Evolutionary conservation across 2,329 filamentous ascomycete species (phyloP).

Genomic region (Aspergillus ruber): DNA sequence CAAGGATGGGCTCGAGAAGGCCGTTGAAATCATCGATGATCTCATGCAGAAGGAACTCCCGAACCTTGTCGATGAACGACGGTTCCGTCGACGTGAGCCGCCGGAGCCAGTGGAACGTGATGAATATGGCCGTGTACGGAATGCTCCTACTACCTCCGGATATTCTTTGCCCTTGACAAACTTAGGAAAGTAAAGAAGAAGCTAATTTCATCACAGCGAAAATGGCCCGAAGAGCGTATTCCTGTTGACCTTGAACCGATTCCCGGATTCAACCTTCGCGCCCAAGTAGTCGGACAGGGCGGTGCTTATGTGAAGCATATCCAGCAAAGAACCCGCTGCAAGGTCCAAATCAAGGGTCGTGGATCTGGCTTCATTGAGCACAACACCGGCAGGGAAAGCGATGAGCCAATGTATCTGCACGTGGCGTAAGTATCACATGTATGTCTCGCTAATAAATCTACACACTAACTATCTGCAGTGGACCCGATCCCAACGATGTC

Average conservation of each 20-base stretch:
- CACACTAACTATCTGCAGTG: conserved; percentile 49
- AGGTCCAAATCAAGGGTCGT: conserved; percentile 95
- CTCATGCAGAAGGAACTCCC: conserved; percentile 94
- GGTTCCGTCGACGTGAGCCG: conserved; percentile 75
- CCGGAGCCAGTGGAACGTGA: conserved; percentile 77
- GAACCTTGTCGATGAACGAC: conserved; percentile 87
- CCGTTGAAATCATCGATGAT: conserved; percentile 82
- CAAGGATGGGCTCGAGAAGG: conserved; percentile 85
- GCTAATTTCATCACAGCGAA: conserved; percentile 55
- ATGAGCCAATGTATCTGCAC: conserved; percentile 94
- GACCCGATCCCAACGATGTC: conserved; percentile 81
- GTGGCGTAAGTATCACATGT: conserved; percentile 65
- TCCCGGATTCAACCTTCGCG: conserved; percentile 89
- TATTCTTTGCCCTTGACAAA: background rate
- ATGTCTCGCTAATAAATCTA: background rate
- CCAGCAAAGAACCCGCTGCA: conserved; percentile 87
- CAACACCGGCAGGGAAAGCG: conserved; percentile 80
- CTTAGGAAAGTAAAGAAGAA: background rate
- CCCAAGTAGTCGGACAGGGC: conserved; percentile 90
- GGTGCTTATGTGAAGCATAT: conserved; percentile 98
- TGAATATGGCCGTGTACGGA: conserved; percentile 72
- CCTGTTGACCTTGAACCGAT: conserved; percentile 85
- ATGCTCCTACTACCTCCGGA: too few species aligned
- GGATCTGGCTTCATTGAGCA: conserved; percentile 92
- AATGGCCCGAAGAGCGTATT: conserved; percentile 98